Conservation (phyloP, 2,329 filamentous ascomycete species). For the Clathrospora elynae region DNA sequence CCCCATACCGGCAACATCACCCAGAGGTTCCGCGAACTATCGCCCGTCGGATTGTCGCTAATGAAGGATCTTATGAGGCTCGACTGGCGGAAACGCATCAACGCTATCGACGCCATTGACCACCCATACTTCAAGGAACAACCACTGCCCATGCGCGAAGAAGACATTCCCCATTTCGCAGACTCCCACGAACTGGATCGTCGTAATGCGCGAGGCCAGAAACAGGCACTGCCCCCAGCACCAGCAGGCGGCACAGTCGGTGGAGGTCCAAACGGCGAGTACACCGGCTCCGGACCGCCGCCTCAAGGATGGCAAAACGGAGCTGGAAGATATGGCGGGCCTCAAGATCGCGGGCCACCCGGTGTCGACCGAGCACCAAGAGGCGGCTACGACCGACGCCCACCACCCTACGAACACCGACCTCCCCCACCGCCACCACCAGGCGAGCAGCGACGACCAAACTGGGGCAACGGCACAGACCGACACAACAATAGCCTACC, state of each 20-base stretch:
- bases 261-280: conserved; percentile 66
- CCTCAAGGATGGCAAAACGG: conserved; percentile 44
- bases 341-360: conserved; percentile 50
- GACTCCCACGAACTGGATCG: conserved; percentile 97
- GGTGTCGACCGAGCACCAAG: conserved; percentile 41
- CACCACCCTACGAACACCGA: conserved; percentile 39
- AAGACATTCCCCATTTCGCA: conserved; percentile 88
- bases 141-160: conserved; percentile 78
- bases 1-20: conserved; percentile 68
- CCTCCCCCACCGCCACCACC: conserved; percentile 43
- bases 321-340: conserved; percentile 39
- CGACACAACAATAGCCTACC: conserved; percentile 34
- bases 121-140: conserved; percentile 86
- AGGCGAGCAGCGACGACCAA: conserved; percentile 39
- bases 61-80: conserved; percentile 82
- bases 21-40: conserved; percentile 75
- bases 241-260: conserved; percentile 91
- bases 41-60: conserved; percentile 75
- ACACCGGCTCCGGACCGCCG: conserved; percentile 55
- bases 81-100: conserved; percentile 86
- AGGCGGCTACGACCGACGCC: conserved; percentile 37
- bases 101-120: conserved; percentile 89
- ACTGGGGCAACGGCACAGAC: conserved; percentile 40
- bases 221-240: conserved; percentile 82
- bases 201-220: conserved; percentile 85